Evolutionary conservation across 192 early-diverging fungal genomes (phyloP).

Genomic region (Backusella australiensis): DNA sequence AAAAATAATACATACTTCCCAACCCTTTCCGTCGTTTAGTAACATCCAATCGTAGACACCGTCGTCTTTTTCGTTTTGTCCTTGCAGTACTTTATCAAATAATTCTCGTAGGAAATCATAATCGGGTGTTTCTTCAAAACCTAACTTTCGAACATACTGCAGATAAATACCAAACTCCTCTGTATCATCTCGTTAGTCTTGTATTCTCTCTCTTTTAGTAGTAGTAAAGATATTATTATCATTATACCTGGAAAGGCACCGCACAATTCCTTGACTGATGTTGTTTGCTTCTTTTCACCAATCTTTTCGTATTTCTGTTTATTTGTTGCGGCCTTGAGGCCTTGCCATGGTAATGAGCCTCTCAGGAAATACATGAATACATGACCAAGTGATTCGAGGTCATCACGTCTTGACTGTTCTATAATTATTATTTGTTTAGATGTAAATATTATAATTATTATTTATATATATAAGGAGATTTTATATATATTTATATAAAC

Average conservation of each 20-base stretch:
- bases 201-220: neutral
- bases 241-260: slow-evolving; percentile 74
- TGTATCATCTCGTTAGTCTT: neutral
- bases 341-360: slow-evolving; percentile 95
- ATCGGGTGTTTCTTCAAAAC: slow-evolving; percentile 94
- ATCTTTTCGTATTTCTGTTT: slow-evolving; percentile 99
- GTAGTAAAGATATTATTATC: neutral
- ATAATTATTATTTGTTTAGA: neutral
- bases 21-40: slow-evolving; percentile 50
- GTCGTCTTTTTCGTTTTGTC: slow-evolving; percentile 76
- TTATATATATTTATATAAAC: neutral
- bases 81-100: slow-evolving; percentile 74
- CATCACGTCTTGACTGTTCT: slow-evolving; percentile 97
- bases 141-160: slow-evolving; percentile 82
- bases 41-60: slow-evolving; percentile 93
- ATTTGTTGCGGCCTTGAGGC: slow-evolving; percentile 94
- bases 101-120: slow-evolving; percentile 88
- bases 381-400: slow-evolving; percentile 94
- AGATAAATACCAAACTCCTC: slow-evolving; percentile 89
- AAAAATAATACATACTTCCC: slow-evolving; percentile 33
- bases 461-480: neutral
- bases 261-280: slow-evolving; percentile 85
- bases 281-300: slow-evolving; percentile 94
- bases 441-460: no score
- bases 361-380: slow-evolving; percentile 98